Evolutionary conservation across 164 flowering plant genomes (phyloP).

Genomic region (Vitis rupestris): DNA sequence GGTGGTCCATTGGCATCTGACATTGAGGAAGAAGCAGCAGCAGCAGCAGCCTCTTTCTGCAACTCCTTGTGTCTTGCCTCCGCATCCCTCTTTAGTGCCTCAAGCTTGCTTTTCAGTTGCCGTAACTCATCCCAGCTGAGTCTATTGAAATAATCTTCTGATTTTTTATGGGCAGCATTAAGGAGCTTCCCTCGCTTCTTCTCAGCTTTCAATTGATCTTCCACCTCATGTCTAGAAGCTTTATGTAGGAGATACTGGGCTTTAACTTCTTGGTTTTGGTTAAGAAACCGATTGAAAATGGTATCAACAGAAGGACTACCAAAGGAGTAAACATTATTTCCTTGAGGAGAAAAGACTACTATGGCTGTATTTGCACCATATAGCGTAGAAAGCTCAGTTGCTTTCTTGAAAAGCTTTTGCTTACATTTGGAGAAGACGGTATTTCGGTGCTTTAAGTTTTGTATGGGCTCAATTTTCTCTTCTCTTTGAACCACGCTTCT

Average conservation of each 20-base stretch:
- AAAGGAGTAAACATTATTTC: neutral
- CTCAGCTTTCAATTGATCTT: conserved; percentile 11
- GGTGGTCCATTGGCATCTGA: too few relatives aligned
- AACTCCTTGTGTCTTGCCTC: too few relatives aligned
- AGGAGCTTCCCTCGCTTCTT: conserved; percentile 14
- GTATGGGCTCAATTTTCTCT: neutral
- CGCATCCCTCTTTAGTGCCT: too few relatives aligned
- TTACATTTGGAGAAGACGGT: conserved; percentile 8
- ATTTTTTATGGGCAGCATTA: too few relatives aligned
- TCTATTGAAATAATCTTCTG: too few relatives aligned
- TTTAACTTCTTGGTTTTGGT: neutral
- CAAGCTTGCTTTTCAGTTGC: too few relatives aligned
- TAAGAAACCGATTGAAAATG: conserved; percentile 3
- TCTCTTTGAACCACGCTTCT: too few relatives aligned
- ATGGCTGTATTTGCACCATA: neutral
- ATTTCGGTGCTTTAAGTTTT: neutral
- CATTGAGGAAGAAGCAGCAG: too few relatives aligned
- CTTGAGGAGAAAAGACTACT: neutral
- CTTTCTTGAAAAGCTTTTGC: conserved; percentile 8
- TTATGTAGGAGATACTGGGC: neutral
- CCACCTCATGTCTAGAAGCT: neutral
- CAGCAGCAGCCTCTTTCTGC: too few relatives aligned
- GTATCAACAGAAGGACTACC: conserved; percentile 15
- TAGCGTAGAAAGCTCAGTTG: neutral
- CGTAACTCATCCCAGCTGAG: too few relatives aligned